Evolutionary conservation across 2,329 filamentous ascomycete genomes (phyloP).

Genomic region (Claviceps arundinis): DNA sequence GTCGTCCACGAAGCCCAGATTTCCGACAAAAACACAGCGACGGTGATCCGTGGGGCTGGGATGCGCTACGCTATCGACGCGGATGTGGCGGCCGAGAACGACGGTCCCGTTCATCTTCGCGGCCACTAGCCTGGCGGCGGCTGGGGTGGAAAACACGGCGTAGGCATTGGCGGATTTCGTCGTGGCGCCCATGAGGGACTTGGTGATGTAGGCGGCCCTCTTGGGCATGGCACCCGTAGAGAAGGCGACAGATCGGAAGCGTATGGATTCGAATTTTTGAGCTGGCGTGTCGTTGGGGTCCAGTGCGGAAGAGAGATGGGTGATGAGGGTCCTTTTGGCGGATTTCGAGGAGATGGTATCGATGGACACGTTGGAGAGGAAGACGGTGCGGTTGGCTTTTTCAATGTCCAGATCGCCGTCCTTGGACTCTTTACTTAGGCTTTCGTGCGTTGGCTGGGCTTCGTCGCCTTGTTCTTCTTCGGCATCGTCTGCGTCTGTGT

Average conservation of each 20-base stretch:
- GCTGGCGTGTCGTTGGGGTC: slow-evolving; percentile 34
- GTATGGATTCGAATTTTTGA: slow-evolving; percentile 77
- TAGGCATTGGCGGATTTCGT: slow-evolving; percentile 93
- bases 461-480: slow-evolving; percentile 27
- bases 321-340: slow-evolving; percentile 62
- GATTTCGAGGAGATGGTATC: slow-evolving; percentile 71
- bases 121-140: slow-evolving; percentile 64
- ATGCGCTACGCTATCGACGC: slow-evolving; percentile 83
- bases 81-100: slow-evolving; percentile 74
- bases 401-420: slow-evolving; percentile 57
- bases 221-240: slow-evolving; percentile 66
- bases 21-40: slow-evolving; percentile 91
- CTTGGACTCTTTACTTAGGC: slow-evolving; percentile 38
- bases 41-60: slow-evolving; percentile 71
- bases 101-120: slow-evolving; percentile 70
- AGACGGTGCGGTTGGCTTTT: slow-evolving; percentile 81
- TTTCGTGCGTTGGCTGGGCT: slow-evolving; percentile 42
- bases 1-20: slow-evolving; percentile 90
- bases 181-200: slow-evolving; percentile 79
- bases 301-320: slow-evolving; percentile 68
- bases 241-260: slow-evolving; percentile 89
- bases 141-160: slow-evolving; percentile 66
- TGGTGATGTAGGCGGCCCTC: slow-evolving; percentile 86
- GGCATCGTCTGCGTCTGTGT: slow-evolving; percentile 16
- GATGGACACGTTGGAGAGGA: slow-evolving; percentile 80